These are phyloP conservation scores for Fusarium nisikadoi DNA, from an alignment of 2,329 filamentous ascomycete species.

Conservation along the genomic window DNA sequence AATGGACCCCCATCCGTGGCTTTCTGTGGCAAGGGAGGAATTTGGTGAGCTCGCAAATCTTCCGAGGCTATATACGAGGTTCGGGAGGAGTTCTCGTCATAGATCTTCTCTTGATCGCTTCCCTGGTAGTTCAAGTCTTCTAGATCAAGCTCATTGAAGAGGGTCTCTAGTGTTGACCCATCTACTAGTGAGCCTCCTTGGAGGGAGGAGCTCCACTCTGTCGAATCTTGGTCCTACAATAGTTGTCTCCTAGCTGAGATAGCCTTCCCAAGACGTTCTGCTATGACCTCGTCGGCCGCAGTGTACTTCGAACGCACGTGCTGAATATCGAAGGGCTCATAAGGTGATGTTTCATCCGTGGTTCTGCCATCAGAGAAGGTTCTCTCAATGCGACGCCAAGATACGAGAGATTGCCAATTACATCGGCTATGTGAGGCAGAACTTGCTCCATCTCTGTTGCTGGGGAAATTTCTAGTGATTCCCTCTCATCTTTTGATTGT, in stretches of 20 bases:
- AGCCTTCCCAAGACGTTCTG: background rate
- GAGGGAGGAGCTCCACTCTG: background rate
- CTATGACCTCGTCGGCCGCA: background rate
- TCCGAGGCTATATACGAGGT: too few species aligned
- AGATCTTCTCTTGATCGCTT: too few species aligned
- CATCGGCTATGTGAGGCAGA: background rate
- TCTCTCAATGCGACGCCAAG: background rate
- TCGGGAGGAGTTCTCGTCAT: too few species aligned
- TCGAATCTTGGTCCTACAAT: background rate
- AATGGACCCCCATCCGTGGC: background rate
- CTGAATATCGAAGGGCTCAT: background rate
- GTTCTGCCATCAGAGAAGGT: accelerated
- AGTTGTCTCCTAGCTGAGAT: background rate
- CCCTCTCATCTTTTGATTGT: background rate
- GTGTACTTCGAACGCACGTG: background rate
- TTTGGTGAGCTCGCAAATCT: too few species aligned
- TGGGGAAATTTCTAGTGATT: background rate
- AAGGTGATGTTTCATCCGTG: accelerated
- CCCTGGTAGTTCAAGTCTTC: too few species aligned
- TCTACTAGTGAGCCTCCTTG: too few species aligned
- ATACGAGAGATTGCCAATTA: background rate
- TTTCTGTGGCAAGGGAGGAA: too few species aligned
- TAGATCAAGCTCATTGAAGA: too few species aligned
- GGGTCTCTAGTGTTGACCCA: too few species aligned
- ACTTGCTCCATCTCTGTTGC: background rate